Percentiles rank a stretch among this genome's conserved stretches.
Evolutionary conservation across 257 asterid species (phyloP).

Genomic region (Solanum medicagineum): DNA sequence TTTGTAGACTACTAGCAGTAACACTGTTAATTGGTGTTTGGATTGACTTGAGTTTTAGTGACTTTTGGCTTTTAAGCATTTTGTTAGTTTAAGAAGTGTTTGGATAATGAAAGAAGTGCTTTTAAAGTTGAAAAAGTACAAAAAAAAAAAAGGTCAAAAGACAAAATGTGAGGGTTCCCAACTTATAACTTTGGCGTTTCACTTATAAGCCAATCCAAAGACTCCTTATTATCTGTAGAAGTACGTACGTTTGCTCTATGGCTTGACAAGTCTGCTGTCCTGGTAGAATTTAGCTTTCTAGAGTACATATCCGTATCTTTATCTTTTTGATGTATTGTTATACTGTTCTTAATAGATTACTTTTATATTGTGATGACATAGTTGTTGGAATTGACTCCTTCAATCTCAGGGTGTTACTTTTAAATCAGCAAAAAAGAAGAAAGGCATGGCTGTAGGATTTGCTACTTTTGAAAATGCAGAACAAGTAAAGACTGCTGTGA

Average conservation of each 20-base stretch:
- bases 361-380: neutral
- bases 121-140: too few relatives aligned
- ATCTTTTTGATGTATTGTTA: neutral
- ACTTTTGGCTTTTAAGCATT: too few relatives aligned
- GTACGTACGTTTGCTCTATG: neutral
- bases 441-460: constrained; percentile 91
- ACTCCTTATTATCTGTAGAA: neutral
- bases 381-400: neutral
- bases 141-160: too few relatives aligned
- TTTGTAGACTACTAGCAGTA: neutral
- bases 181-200: too few relatives aligned
- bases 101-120: too few relatives aligned
- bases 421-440: constrained; percentile 89
- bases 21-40: neutral
- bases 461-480: constrained; percentile 55
- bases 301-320: neutral
- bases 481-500: constrained; percentile 38
- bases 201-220: too few relatives aligned
- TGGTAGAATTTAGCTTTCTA: neutral
- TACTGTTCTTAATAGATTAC: neutral
- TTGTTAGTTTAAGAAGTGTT: too few relatives aligned
- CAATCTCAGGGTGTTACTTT: constrained; percentile 44
- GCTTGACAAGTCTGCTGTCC: neutral
- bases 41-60: too few relatives aligned
- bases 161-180: too few relatives aligned